phyloP scores from a whole-genome alignment of 805 yeast species.

The Nakazawaea ambrosiae region DNA sequence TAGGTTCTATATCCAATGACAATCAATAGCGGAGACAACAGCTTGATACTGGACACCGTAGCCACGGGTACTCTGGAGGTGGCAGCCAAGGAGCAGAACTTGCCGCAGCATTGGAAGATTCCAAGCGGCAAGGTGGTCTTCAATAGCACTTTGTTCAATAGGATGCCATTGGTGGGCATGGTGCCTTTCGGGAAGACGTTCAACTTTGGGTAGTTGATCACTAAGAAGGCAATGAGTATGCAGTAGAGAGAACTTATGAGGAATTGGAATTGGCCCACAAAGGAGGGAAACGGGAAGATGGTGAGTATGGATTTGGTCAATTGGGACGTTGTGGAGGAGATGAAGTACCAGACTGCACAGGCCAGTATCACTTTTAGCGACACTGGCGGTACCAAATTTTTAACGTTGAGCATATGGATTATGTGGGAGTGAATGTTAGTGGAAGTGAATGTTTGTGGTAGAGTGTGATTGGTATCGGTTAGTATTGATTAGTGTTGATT shows the following conservation, averaged over 20 bases:
- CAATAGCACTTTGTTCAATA: constrained; percentile 30
- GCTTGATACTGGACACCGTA: constrained; percentile 64
- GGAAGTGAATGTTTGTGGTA: no score
- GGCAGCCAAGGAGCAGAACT: constrained; percentile 55
- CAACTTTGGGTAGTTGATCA: constrained; percentile 24
- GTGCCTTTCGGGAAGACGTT: constrained; percentile 46
- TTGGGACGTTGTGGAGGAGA: constrained; percentile 60
- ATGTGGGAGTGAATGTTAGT: no score
- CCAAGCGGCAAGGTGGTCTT: constrained; percentile 57
- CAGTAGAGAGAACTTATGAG: constrained; percentile 37
- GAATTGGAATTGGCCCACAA: constrained; percentile 61
- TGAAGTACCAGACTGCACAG: constrained; percentile 54
- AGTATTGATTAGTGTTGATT: no score
- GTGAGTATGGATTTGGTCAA: constrained; percentile 49
- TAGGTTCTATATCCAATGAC: constrained; percentile 47
- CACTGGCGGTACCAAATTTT: constrained; percentile 22
- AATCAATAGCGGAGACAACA: constrained; percentile 56
- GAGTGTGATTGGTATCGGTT: no score
- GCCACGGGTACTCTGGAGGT: constrained; percentile 61
- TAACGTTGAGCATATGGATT: constrained; percentile 3
- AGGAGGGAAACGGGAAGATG: constrained; percentile 52
- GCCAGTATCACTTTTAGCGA: constrained; percentile 30
- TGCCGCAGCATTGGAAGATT: constrained; percentile 58
- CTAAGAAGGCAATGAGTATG: constrained; percentile 27
- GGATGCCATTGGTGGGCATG: constrained; percentile 32